Evolutionary conservation across 2,329 filamentous ascomycete genomes (phyloP).

Genomic region (Bipolaris gigantea): DNA sequence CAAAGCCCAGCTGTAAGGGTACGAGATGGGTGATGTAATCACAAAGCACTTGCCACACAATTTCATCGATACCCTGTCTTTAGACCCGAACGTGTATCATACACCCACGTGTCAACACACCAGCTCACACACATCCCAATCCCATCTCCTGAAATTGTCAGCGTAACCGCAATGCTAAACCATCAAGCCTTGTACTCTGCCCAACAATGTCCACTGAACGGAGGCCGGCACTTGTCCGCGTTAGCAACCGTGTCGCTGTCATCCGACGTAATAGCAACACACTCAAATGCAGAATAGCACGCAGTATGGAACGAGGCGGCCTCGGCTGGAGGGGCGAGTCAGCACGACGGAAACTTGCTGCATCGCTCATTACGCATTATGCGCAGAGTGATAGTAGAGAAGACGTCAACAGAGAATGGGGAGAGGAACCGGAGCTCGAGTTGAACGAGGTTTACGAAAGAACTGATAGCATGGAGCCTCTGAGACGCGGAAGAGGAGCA

Average conservation of each 20-base stretch:
- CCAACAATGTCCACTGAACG: constrained; percentile 1
- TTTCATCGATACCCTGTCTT: not conserved
- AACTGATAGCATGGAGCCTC: constrained; percentile 6
- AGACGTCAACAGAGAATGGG: not conserved
- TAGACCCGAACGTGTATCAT: not conserved
- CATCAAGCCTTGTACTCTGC: not conserved
- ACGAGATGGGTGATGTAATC: not conserved
- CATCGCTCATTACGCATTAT: not conserved
- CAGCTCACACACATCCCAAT: not conserved
- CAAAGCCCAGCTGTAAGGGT: not conserved
- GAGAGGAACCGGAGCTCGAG: not conserved
- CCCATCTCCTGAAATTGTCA: not conserved
- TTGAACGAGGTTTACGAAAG: not conserved
- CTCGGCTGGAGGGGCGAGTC: not conserved
- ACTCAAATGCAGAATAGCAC: not conserved
- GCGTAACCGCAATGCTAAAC: not conserved
- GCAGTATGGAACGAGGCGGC: not conserved
- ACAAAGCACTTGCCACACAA: not conserved
- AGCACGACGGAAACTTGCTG: not conserved
- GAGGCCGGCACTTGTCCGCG: not conserved
- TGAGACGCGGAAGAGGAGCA: not conserved
- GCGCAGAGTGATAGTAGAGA: not conserved
- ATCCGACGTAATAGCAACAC: not conserved
- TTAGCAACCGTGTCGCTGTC: constrained; percentile 3
- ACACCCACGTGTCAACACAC: not conserved